Evolutionary conservation across 2,329 filamentous ascomycete species (phyloP).

Genomic region (Aspergillus pseudonomiae): DNA sequence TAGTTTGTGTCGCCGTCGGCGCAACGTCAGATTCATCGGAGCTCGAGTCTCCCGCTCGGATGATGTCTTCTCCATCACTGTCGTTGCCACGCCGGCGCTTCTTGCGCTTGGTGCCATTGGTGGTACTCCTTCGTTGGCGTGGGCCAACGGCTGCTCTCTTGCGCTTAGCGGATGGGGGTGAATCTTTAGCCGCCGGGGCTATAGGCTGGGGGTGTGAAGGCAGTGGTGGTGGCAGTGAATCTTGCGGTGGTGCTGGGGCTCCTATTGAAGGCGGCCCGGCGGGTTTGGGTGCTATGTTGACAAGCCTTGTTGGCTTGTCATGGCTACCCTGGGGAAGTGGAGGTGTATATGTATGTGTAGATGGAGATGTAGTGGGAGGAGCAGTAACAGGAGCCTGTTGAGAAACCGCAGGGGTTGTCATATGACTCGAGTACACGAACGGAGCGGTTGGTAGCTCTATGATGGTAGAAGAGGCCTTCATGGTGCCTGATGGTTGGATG

Average conservation of each 20-base stretch:
- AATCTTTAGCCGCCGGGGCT: slow-evolving; percentile 10
- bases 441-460: slow-evolving; percentile 29
- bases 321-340: slow-evolving; percentile 8
- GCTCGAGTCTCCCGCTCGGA: slow-evolving; percentile 39
- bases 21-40: slow-evolving; percentile 52
- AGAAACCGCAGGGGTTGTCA: slow-evolving; percentile 16
- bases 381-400: slow-evolving; percentile 4
- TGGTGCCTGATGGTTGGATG: slow-evolving; percentile 15
- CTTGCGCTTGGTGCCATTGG: slow-evolving; percentile 22
- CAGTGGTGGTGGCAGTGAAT: slow-evolving; percentile 7
- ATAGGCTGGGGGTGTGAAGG: slow-evolving; percentile 10
- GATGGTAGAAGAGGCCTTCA: slow-evolving; percentile 30
- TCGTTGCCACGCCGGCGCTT: slow-evolving; percentile 29
- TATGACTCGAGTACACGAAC: slow-evolving; percentile 22
- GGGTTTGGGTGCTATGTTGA: slow-evolving; percentile 15
- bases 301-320: slow-evolving; percentile 10
- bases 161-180: slow-evolving; percentile 11
- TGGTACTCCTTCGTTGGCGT: slow-evolving; percentile 21
- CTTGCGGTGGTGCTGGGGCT: neutral
- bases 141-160: slow-evolving; percentile 16
- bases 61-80: slow-evolving; percentile 37
- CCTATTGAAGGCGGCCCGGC: neutral
- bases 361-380: slow-evolving; percentile 1
- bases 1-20: slow-evolving; percentile 67
- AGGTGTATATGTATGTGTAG: slow-evolving; percentile 5